phyloP scores from a whole-genome alignment of 148 eudicot species.

The Nyssa sinensis region DNA sequence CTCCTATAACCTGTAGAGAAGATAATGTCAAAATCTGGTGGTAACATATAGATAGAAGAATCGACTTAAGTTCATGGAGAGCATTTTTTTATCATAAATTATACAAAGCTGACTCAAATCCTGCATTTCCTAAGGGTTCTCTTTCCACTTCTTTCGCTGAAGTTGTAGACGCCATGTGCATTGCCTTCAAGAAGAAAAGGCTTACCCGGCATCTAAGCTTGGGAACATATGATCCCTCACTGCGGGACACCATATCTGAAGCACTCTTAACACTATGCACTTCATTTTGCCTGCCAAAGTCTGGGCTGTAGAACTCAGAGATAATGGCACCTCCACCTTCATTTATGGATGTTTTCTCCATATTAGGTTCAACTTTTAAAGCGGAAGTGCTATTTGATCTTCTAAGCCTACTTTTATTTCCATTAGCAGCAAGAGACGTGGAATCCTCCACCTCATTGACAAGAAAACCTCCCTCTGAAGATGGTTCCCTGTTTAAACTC shows the following conservation, averaged over 20 bases:
- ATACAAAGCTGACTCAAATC: neutral
- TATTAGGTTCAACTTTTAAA: conserved; percentile 38
- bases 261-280: conserved; percentile 28
- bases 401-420: conserved; percentile 58
- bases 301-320: conserved; percentile 70
- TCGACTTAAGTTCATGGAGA: neutral
- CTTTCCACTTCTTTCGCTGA: neutral
- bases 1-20: conserved; percentile 72
- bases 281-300: conserved; percentile 40
- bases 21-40: conserved; percentile 10
- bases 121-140: neutral
- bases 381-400: conserved; percentile 88
- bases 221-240: conserved; percentile 53
- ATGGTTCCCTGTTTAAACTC: conserved; percentile 21
- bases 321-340: conserved; percentile 52
- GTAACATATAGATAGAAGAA: neutral
- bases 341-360: conserved; percentile 31
- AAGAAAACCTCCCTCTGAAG: conserved; percentile 26
- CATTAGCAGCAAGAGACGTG: conserved; percentile 27
- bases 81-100: neutral
- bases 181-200: neutral
- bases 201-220: conserved; percentile 92
- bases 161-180: neutral
- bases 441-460: conserved; percentile 25
- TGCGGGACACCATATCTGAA: conserved; percentile 45